A percentile compares a stretch with the other conserved stretches of the same genome.
These are phyloP conservation scores for Pseudogymnoascus sp. DNA, from an alignment of 2,329 filamentous ascomycete genomes.

Conservation along the genomic window DNA sequence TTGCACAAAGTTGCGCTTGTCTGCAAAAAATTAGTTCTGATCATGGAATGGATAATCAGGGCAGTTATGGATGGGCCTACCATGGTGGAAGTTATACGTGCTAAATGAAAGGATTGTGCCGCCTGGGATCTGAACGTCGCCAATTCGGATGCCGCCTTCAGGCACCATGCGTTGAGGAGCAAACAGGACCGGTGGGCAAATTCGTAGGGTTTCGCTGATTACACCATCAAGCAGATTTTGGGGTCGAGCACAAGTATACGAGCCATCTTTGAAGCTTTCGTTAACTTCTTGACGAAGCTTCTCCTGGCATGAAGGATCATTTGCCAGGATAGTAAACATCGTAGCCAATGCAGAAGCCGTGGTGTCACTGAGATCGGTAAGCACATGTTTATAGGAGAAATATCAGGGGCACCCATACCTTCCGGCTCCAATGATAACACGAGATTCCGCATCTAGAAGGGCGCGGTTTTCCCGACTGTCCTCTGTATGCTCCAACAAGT, in stretches of 20 bases:
- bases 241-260: constrained; percentile 12
- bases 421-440: constrained; percentile 18
- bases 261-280: constrained; percentile 9
- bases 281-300: not conserved
- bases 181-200: constrained; percentile 15
- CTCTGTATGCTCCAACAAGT: constrained; percentile 11
- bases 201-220: constrained; percentile 18
- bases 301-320: not conserved
- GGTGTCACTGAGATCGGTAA: not conserved
- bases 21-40: not conserved
- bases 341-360: constrained; percentile 5
- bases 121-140: constrained; percentile 12
- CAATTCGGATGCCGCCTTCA: constrained; percentile 24
- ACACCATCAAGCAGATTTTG: constrained; percentile 16
- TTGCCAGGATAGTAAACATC: constrained; percentile 9
- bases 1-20: constrained; percentile 13
- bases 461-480: not conserved
- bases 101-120: constrained; percentile 13
- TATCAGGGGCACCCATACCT: constrained; percentile 12
- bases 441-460: constrained; percentile 12
- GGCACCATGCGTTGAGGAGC: constrained; percentile 30
- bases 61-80: constrained; percentile 2
- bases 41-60: not conserved
- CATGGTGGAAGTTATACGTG: constrained; percentile 14
- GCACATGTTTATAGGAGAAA: not conserved